Percentiles rank a stretch among this genome's conserved stretches.
phyloP scores from a whole-genome alignment of 2,329 filamentous ascomycete species.

The Aspergillus luchuensis region DNA sequence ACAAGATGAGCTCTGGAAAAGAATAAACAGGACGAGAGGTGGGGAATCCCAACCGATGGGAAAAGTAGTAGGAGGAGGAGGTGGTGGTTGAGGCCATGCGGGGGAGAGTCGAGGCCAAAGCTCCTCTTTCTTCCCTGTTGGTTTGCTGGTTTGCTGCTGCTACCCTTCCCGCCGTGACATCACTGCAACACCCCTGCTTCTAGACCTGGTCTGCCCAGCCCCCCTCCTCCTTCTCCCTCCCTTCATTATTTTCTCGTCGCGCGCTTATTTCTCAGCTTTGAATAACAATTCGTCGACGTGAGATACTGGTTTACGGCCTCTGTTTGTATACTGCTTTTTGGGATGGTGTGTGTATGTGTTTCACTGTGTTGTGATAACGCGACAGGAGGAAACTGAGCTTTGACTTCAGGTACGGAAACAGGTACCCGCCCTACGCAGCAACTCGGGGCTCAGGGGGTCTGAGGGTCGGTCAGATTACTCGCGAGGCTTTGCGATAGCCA shows the following conservation, averaged over 20 bases:
- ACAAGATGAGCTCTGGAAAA: not conserved
- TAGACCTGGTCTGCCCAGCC: not conserved
- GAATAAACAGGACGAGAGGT: not conserved
- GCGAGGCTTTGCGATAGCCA: no score
- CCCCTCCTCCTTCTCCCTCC: not conserved
- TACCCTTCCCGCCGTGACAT: conserved; percentile 14
- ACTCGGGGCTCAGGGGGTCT: not conserved
- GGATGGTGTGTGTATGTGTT: no score
- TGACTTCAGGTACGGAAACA: not conserved
- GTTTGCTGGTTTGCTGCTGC: not conserved
- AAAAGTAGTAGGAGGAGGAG: conserved; percentile 5
- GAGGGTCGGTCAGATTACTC: no score
- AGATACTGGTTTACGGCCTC: no score
- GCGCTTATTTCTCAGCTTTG: no score
- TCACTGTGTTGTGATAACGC: no score
- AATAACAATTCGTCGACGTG: not conserved
- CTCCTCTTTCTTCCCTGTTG: conserved; percentile 2
- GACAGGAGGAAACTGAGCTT: not conserved
- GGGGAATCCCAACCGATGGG: conserved; percentile 8
- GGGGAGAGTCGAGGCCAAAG: conserved; percentile 16
- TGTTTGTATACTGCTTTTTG: no score
- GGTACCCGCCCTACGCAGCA: not conserved
- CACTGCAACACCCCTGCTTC: conserved; percentile 1
- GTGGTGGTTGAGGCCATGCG: conserved; percentile 9
- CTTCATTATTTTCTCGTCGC: not conserved